A percentile compares a stretch with the other conserved stretches of the same genome.
Evolutionary conservation across 208 protist species (phyloP).

Genomic region (Crithidia expoeki): DNA sequence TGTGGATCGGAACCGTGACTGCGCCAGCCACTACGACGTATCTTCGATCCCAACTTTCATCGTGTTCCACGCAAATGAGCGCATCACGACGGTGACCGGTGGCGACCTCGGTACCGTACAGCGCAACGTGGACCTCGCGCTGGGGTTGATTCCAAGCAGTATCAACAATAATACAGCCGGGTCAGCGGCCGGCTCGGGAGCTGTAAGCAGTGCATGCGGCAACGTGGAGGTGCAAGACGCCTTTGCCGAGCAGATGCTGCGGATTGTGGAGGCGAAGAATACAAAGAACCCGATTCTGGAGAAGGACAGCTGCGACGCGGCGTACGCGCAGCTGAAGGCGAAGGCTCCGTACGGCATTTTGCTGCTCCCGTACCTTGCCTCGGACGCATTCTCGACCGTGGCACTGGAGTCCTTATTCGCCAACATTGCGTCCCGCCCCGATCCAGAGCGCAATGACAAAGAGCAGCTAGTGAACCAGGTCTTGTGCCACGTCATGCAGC

Average conservation of each 20-base stretch:
- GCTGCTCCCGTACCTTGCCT: constrained; percentile 84
- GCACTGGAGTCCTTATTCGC: constrained; percentile 71
- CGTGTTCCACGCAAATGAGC: constrained; percentile 62
- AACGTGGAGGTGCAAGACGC: constrained; percentile 27
- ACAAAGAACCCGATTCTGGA: constrained; percentile 45
- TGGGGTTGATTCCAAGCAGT: constrained; percentile 24
- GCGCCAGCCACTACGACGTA: constrained; percentile 57
- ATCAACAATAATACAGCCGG: neutral
- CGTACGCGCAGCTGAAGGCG: constrained; percentile 48
- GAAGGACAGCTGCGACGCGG: constrained; percentile 47
- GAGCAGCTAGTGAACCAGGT: constrained; percentile 68
- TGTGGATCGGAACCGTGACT: constrained; percentile 77
- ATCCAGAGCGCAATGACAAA: constrained; percentile 38
- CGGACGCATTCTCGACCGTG: constrained; percentile 47
- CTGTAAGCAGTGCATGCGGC: neutral
- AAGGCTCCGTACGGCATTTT: constrained; percentile 46
- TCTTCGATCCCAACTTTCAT: constrained; percentile 81
- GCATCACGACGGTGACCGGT: constrained; percentile 44
- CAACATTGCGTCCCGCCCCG: constrained; percentile 47
- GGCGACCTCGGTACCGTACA: constrained; percentile 63
- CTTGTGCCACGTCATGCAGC: constrained; percentile 67
- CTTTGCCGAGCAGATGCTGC: constrained; percentile 63
- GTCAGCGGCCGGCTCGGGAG: neutral
- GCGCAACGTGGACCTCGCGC: constrained; percentile 52
- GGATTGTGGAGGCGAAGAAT: constrained; percentile 40